These are phyloP conservation scores for Hypericum perforatum DNA, from an alignment of 345 rosid genomes.

Conservation along the genomic window DNA sequence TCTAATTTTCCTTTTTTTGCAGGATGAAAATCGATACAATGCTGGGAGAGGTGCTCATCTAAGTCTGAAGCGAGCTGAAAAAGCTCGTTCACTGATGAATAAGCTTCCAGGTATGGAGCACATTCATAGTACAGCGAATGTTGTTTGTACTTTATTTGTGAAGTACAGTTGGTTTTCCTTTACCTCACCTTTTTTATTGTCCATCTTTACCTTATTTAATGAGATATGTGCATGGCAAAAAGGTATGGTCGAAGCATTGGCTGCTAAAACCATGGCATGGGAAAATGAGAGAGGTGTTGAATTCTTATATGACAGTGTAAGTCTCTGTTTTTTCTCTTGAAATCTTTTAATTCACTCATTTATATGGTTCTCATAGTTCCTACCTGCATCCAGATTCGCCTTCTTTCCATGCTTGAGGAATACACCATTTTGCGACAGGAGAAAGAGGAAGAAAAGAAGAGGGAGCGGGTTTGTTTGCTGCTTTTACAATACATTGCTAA, in stretches of 20 bases:
- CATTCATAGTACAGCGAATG: not conserved
- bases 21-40: conserved; percentile 95
- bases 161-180: not conserved
- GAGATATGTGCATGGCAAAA: no score
- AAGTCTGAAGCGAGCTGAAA: conserved; percentile 92
- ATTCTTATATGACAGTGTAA: conserved; percentile 88
- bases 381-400: conserved; percentile 43
- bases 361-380: not conserved
- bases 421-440: conserved; percentile 65
- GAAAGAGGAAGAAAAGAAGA: conserved; percentile 89
- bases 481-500: not conserved
- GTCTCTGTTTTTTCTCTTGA: conserved; percentile 9
- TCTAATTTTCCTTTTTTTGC: conserved; percentile 14
- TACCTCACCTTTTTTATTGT: conserved; percentile 3
- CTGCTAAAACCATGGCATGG: conserved; percentile 80
- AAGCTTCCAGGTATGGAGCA: conserved; percentile 70
- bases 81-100: conserved; percentile 84
- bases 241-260: conserved; percentile 87
- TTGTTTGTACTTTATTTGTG: not conserved
- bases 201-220: conserved; percentile 5
- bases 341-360: not conserved
- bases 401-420: conserved; percentile 90
- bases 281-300: conserved; percentile 71
- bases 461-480: conserved; percentile 49
- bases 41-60: conserved; percentile 99